Conservation (phyloP, 1,284 basidiomycete species). For the Fomitopsis betulina region DNA sequence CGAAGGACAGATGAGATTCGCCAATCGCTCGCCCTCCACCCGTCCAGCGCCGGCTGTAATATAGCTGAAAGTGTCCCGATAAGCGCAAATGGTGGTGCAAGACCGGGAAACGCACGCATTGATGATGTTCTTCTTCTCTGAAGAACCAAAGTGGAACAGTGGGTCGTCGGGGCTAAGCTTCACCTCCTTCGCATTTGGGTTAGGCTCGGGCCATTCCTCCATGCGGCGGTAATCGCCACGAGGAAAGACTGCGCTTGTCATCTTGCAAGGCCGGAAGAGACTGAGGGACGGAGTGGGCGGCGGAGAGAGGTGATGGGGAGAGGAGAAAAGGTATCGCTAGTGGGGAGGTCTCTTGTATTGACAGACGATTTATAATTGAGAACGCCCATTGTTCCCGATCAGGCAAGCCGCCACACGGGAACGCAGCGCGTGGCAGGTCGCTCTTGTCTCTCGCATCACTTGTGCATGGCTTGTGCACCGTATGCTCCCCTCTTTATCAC, state of each 20-base stretch:
- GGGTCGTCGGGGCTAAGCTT: not conserved
- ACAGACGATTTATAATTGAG: not conserved
- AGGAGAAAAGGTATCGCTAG: not conserved
- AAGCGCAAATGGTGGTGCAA: not conserved
- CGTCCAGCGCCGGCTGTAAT: not conserved
- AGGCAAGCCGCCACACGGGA: not conserved
- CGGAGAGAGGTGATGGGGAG: not conserved
- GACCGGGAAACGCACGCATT: not conserved
- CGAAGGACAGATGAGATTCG: slow-evolving; percentile 1
- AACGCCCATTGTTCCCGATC: not conserved
- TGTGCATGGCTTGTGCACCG: too few relatives aligned
- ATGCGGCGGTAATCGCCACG: not conserved
- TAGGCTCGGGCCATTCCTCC: not conserved
- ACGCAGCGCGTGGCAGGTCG: too few relatives aligned
- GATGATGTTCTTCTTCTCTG: not conserved
- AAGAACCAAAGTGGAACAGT: not conserved
- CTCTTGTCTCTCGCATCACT: too few relatives aligned
- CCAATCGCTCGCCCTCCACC: not conserved
- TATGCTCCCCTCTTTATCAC: too few relatives aligned
- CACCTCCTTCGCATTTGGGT: not conserved
- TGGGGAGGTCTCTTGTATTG: not conserved
- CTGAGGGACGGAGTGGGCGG: not conserved
- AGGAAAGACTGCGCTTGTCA: not conserved
- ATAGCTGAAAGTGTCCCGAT: not conserved
- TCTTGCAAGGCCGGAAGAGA: too few relatives aligned